These are phyloP conservation scores for Pythium sp. DNA, from an alignment of 352 stramenopile genomes.

Conservation along the genomic window DNA sequence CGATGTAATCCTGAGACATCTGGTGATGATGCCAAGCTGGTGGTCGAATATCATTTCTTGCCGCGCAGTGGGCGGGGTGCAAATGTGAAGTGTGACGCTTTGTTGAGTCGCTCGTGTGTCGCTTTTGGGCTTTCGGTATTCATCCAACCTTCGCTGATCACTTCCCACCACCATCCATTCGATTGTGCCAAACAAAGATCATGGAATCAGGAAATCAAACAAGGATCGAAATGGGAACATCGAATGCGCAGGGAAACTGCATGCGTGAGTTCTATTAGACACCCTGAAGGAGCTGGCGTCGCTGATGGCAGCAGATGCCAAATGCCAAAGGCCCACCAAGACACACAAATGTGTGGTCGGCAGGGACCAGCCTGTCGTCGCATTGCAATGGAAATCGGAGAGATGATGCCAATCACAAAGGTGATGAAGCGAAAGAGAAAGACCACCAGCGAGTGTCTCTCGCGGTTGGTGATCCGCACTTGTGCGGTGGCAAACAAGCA, in stretches of 20 bases:
- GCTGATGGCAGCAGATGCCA: not conserved
- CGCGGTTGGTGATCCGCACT: not conserved
- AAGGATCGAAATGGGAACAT: not conserved
- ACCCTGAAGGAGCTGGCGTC: not conserved
- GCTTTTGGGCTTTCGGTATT: not conserved
- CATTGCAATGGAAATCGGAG: not conserved
- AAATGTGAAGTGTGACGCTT: not conserved
- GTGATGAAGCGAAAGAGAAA: constrained; percentile 7
- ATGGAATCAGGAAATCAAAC: not conserved
- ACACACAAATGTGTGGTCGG: constrained; percentile 1
- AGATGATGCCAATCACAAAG: not conserved
- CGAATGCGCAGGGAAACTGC: not conserved
- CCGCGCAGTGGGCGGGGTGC: not conserved
- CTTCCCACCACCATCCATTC: not conserved
- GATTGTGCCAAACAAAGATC: not conserved
- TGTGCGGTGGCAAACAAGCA: not conserved
- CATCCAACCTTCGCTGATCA: not conserved
- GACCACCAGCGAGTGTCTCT: constrained; percentile 5
- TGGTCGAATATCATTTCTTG: constrained; percentile 9
- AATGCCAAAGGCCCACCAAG: not conserved
- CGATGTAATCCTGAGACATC: constrained; percentile 8
- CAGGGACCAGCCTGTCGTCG: not conserved
- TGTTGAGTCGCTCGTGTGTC: not conserved
- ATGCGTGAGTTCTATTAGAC: not conserved
- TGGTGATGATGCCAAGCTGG: not conserved